Evolutionary conservation across 2,329 filamentous ascomycete species (phyloP).

Genomic region (Pseudonectria foliicola): DNA sequence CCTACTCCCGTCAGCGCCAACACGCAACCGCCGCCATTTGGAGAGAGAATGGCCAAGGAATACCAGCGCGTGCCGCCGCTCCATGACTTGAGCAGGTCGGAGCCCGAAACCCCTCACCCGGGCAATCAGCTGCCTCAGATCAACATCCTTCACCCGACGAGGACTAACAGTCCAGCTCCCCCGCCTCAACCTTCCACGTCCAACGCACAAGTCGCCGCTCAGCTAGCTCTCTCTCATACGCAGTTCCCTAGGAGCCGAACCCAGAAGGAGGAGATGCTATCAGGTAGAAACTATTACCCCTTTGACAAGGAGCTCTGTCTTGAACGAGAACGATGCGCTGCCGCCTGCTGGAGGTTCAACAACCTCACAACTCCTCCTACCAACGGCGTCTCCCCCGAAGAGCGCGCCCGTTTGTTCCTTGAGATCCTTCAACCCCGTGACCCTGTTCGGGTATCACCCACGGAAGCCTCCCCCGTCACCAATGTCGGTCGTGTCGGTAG

Average conservation of each 20-base stretch:
- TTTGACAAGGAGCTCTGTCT: conserved; percentile 70
- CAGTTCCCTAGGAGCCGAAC: conserved; percentile 45
- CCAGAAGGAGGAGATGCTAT: conserved; percentile 88
- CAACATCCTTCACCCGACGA: conserved; percentile 45
- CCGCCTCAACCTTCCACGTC: conserved; percentile 32
- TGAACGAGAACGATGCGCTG: conserved; percentile 78
- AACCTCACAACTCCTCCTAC: conserved; percentile 66
- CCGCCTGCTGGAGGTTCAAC: conserved; percentile 80
- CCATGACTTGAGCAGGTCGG: conserved; percentile 50
- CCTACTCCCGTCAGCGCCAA: conserved; percentile 58
- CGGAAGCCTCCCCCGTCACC: conserved; percentile 43
- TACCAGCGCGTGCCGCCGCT: conserved; percentile 55
- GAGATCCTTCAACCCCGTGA: conserved; percentile 63
- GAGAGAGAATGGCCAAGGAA: conserved; percentile 47
- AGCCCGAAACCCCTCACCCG: conserved; percentile 48
- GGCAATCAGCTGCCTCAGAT: conserved; percentile 48
- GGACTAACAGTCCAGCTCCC: conserved; percentile 41
- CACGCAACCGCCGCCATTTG: conserved; percentile 36
- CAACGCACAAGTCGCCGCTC: conserved; percentile 50
- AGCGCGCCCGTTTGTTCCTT: conserved; percentile 62
- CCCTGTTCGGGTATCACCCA: conserved; percentile 48
- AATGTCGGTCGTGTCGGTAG: conserved; percentile 61
- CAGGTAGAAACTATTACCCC: conserved; percentile 70
- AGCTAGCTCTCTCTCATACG: conserved; percentile 50
- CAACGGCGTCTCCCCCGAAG: conserved; percentile 60